Evolutionary conservation across 2,329 filamentous ascomycete genomes (phyloP).

Genomic region (Pseudocercospora pini-densiflorae): DNA sequence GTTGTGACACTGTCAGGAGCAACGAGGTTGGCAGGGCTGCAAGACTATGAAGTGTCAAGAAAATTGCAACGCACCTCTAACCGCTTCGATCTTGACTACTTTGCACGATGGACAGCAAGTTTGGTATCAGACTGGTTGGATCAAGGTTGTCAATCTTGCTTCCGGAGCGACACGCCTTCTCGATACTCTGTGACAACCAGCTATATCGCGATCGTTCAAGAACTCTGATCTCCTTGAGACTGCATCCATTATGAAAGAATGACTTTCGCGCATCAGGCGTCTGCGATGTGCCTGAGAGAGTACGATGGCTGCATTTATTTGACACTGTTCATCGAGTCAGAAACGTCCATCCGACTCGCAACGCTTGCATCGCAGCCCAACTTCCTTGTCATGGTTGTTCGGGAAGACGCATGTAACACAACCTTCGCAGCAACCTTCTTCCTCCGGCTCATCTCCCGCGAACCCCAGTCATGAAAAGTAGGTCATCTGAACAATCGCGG

Average conservation of each 20-base stretch:
- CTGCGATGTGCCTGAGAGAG: background rate
- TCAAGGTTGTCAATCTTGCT: background rate
- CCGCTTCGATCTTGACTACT: background rate
- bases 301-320: background rate
- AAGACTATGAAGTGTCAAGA: background rate
- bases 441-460: conserved; percentile 1
- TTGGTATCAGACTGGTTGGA: background rate
- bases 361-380: conserved; percentile 5
- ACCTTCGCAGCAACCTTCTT: background rate
- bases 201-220: background rate
- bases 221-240: background rate
- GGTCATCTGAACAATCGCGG: background rate
- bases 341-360: background rate
- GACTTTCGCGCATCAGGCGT: background rate
- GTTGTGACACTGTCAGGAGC: background rate
- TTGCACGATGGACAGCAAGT: background rate
- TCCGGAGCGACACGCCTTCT: background rate
- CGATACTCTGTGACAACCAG: background rate
- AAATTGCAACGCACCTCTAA: background rate
- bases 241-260: background rate
- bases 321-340: background rate
- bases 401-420: background rate
- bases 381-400: conserved; percentile 4
- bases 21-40: background rate
- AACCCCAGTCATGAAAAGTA: background rate